Percentiles rank a stretch among this genome's conserved stretches.
phyloP scores from a whole-genome alignment of 345 rosid genomes.

The Brassica rapa region DNA sequence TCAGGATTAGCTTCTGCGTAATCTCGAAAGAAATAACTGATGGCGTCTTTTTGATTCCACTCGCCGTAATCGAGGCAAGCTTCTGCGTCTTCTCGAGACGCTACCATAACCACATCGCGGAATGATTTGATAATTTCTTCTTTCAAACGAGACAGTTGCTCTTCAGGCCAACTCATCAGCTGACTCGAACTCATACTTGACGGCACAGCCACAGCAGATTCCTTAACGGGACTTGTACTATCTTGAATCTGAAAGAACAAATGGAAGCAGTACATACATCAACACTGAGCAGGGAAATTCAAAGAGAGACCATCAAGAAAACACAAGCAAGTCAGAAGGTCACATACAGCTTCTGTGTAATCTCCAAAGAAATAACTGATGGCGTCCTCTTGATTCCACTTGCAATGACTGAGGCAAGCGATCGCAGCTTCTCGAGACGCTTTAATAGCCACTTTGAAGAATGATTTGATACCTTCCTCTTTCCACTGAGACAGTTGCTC shows the following conservation, averaged over 20 bases:
- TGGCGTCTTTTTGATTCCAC: neutral
- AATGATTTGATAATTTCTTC: neutral
- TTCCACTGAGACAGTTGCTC: neutral
- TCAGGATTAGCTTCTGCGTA: neutral
- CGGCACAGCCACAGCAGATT: neutral
- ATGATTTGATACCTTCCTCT: neutral
- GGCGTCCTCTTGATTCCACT: neutral
- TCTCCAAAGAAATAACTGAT: neutral
- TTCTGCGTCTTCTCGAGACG: neutral
- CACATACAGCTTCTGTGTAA: neutral
- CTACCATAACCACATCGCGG: neutral
- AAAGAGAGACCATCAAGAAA: neutral
- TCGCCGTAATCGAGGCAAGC: neutral
- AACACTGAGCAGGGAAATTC: neutral
- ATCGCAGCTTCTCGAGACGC: neutral
- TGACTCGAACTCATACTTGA: neutral
- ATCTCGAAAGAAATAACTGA: neutral
- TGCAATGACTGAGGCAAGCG: neutral
- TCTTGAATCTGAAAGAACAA: slow-evolving; percentile 7
- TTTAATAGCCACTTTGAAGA: neutral
- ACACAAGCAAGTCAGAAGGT: neutral
- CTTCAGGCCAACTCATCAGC: neutral
- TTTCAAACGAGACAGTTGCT: neutral
- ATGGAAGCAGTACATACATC: neutral
- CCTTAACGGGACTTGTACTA: neutral